Evolutionary conservation across 257 asterid species (phyloP).

Genomic region (Nicotiana otophora): DNA sequence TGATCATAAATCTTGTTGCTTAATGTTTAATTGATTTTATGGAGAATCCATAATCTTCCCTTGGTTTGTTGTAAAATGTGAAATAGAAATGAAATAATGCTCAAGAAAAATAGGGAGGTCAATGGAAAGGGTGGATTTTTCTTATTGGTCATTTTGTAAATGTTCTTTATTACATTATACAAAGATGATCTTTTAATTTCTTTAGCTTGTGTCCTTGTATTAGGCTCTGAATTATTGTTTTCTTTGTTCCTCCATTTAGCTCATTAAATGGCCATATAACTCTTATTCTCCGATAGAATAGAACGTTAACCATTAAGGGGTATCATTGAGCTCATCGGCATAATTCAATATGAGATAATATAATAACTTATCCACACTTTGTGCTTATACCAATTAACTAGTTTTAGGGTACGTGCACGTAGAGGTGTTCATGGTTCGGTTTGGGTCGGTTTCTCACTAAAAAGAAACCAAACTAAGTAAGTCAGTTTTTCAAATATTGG

Average conservation of each 20-base stretch:
- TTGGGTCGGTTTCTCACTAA: too few relatives aligned
- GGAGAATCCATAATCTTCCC: constrained; percentile 3
- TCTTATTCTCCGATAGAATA: not conserved
- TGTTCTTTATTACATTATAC: not conserved
- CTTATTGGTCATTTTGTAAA: constrained; percentile 4
- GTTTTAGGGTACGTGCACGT: too few relatives aligned
- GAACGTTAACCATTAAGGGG: not conserved
- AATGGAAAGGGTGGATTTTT: constrained; percentile 15
- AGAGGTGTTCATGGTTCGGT: too few relatives aligned
- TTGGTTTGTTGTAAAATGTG: constrained; percentile 10
- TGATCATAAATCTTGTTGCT: constrained; percentile 13
- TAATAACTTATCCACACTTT: too few relatives aligned
- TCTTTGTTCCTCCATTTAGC: not conserved
- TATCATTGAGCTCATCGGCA: too few relatives aligned
- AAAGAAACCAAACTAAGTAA: too few relatives aligned
- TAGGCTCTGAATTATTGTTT: not conserved
- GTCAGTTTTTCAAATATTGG: too few relatives aligned
- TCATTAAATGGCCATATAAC: not conserved
- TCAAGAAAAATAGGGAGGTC: not conserved
- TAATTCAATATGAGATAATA: too few relatives aligned
- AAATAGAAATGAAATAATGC: constrained; percentile 8
- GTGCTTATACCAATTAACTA: too few relatives aligned
- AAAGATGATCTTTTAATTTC: not conserved
- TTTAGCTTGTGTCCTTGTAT: not conserved
- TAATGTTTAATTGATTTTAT: constrained; percentile 11